phyloP scores from a whole-genome alignment of 2,329 filamentous ascomycete species.

The Colletotrichum aenigma region DNA sequence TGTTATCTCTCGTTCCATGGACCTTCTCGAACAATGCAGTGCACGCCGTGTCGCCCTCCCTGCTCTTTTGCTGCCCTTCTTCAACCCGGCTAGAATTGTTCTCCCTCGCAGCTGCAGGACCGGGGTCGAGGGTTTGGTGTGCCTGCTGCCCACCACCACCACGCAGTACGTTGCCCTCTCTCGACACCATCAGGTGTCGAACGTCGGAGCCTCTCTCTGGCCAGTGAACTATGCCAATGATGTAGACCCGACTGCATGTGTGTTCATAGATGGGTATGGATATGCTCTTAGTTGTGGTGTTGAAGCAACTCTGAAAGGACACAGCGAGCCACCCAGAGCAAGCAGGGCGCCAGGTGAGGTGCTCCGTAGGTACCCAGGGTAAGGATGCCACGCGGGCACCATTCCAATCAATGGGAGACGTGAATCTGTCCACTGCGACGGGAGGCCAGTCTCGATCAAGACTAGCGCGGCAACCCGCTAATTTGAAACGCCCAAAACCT shows the following conservation, averaged over 20 bases:
- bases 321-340: background rate
- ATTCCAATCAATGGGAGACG: conserved; percentile 21
- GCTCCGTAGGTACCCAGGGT: too few species aligned
- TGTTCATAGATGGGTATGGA: background rate
- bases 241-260: background rate
- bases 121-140: background rate
- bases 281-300: background rate
- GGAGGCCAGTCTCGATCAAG: background rate
- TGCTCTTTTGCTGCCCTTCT: background rate
- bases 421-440: conserved; percentile 11
- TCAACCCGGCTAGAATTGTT: background rate
- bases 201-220: background rate
- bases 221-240: background rate
- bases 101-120: background rate
- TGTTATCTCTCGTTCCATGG: conserved; percentile 1
- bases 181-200: background rate
- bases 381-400: background rate
- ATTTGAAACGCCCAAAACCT: conserved; percentile 25
- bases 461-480: conserved; percentile 17
- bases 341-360: background rate
- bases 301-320: background rate
- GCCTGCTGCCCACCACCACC: background rate
- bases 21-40: conserved; percentile 19
- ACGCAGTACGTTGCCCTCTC: background rate
- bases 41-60: background rate